A percentile compares a stretch with the other conserved stretches of the same genome.
Evolutionary conservation across 164 flowering plant species (phyloP).

Genomic region (Aristolochia fimbriata): DNA sequence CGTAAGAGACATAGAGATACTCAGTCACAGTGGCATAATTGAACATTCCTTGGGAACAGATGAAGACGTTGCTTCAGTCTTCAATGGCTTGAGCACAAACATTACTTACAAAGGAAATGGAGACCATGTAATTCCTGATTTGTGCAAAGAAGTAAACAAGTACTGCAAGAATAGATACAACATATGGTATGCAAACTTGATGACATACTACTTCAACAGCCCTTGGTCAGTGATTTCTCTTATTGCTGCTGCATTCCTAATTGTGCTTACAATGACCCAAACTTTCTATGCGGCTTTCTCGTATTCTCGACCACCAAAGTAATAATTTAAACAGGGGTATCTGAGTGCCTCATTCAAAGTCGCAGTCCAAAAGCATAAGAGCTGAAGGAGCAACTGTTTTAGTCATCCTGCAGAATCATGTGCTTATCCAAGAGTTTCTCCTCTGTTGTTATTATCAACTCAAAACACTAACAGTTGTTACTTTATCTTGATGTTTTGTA

Average conservation of each 20-base stretch:
- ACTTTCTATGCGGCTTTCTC: not conserved
- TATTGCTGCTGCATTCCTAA: not conserved
- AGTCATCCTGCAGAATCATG: too few species aligned
- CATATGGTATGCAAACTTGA: not conserved
- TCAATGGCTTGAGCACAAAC: conserved; percentile 29
- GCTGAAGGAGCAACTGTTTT: too few species aligned
- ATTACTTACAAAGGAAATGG: not conserved
- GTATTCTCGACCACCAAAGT: not conserved
- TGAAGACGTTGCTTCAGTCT: conserved; percentile 39
- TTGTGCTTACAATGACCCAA: not conserved
- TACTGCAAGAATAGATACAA: not conserved
- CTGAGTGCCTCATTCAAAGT: too few species aligned
- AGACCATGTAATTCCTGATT: not conserved
- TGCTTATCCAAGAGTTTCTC: too few species aligned
- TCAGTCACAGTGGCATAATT: conserved; percentile 31
- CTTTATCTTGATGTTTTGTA: too few species aligned
- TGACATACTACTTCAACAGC: not conserved
- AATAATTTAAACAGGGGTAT: too few species aligned
- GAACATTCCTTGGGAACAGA: conserved; percentile 40
- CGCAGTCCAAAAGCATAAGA: too few species aligned
- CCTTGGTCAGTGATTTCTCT: conserved; percentile 1
- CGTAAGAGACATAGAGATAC: conserved; percentile 30
- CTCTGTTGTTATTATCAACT: too few species aligned
- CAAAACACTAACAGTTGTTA: too few species aligned
- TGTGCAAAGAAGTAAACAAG: not conserved